Evolutionary conservation across 78 protist species (phyloP), one percentile per base, ranked within the genome.

Genomic region (Speleostelium caveatum): DNA sequence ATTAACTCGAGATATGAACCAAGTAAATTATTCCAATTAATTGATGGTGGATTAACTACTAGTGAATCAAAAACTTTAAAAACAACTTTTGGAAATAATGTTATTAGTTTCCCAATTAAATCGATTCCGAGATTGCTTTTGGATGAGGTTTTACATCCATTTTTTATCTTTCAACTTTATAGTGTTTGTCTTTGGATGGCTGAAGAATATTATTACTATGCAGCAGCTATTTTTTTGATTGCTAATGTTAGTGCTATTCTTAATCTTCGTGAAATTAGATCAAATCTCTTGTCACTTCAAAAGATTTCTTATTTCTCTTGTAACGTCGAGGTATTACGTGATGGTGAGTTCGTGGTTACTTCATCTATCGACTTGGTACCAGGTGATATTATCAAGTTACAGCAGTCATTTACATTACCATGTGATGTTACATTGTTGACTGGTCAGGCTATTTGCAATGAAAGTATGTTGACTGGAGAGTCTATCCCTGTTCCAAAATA

Each of bases 401-500:
- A 21, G 10, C 75, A 65, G 26, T 28, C 32, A 7, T 38, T 83
- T 30, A 19, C 92, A 1, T 36, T 95, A 38, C 99, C 99, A 8
- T 85, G 95, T 60, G 99, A 99, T 56, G 42, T 74, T 7, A 86
- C 97, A 2, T 69, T 98, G 19, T 73, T 98, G 22, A 35, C 26
- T 30, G 99, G 99, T 33, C 76, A 56, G n/a, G 85, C 75, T 4
- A 94, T 98, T 5, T 93, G 95, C 35, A 96, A 98, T 74, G 99
- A 99, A 90, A 67, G 98, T 26, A 90, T 96, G 91, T 96, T 99
- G 45, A 99, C 99, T 0, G 99, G 99, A 39, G 99, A 98, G 77
- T 92, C 98, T 0, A 92, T 93, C 4, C 99, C 99, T 0, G 92
- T 83, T 0, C 26, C 73, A 3, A 92, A 92, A 83, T 69, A 86